Conservation (phyloP, 331 rosid genomes). For the Erythrophleum ivorense region DNA sequence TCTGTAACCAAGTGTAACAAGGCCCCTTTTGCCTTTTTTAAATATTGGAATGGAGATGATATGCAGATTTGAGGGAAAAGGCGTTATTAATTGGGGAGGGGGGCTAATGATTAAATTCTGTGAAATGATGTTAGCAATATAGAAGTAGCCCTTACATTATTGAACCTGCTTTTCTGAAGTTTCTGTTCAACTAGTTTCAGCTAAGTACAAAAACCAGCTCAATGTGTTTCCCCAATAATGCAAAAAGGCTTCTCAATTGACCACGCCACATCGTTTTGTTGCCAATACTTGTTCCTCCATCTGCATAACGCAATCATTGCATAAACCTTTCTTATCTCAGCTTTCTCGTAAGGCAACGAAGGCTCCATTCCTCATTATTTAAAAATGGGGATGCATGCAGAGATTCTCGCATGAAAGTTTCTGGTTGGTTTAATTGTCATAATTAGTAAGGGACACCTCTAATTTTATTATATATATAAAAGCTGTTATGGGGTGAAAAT, state of each 20-base stretch:
- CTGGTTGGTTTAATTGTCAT: slow-evolving; percentile 46
- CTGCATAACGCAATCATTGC: slow-evolving; percentile 65
- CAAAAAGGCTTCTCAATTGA: slow-evolving; percentile 55
- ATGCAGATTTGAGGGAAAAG: not conserved
- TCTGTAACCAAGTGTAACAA: slow-evolving; percentile 44
- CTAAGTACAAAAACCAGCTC: slow-evolving; percentile 79
- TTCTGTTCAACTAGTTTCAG: slow-evolving; percentile 37
- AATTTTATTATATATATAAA: slow-evolving; percentile 13
- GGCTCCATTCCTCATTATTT: slow-evolving; percentile 47
- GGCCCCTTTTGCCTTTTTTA: not conserved
- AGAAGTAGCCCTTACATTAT: slow-evolving; percentile 53
- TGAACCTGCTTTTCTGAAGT: slow-evolving; percentile 53
- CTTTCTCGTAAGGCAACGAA: slow-evolving; percentile 53
- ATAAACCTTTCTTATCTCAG: slow-evolving; percentile 43
- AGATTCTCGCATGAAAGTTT: slow-evolving; percentile 53
- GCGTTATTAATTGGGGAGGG: not conserved
- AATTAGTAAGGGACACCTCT: slow-evolving; percentile 44
- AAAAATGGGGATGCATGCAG: slow-evolving; percentile 35
- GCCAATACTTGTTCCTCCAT: slow-evolving; percentile 49
- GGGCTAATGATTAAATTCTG: slow-evolving; percentile 43
- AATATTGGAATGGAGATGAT: not conserved
- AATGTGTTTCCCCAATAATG: slow-evolving; percentile 74
- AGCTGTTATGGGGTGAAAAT: slow-evolving; percentile 25
- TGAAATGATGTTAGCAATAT: slow-evolving; percentile 53
- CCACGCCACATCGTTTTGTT: slow-evolving; percentile 40